These are phyloP conservation scores for Microstroma glucosiphilum DNA, from an alignment of 1,284 basidiomycete species.

Conservation along the genomic window DNA sequence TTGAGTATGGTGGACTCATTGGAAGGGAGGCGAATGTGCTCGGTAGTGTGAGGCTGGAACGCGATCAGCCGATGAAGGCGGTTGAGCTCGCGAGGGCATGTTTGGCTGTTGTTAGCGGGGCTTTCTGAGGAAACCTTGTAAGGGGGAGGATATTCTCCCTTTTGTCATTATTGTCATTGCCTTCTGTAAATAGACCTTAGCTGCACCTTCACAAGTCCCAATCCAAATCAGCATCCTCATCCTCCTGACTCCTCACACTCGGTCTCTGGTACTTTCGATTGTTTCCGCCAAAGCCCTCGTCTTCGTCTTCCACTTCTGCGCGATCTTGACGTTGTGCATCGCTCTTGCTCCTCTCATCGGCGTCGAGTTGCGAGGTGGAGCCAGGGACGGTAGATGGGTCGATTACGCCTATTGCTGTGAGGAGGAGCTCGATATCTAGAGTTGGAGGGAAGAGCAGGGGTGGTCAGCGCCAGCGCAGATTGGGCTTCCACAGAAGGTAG, in stretches of 20 bases:
- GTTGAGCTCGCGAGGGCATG: background rate
- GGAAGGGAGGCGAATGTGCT: constrained; percentile 1
- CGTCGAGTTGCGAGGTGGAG: constrained; percentile 14
- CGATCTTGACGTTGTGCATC: background rate
- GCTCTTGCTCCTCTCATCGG: constrained; percentile 5
- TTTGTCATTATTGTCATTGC: too few relatives aligned
- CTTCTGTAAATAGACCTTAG: too few relatives aligned
- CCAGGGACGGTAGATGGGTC: constrained; percentile 30
- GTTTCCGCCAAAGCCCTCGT: constrained; percentile 12
- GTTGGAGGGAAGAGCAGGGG: background rate
- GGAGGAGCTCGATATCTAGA: constrained; percentile 43
- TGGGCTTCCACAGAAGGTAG: background rate
- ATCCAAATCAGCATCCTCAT: constrained; percentile 46
- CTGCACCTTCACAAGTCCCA: constrained; percentile 33
- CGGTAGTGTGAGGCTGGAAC: background rate
- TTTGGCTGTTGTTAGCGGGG: background rate
- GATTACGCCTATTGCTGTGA: constrained; percentile 43
- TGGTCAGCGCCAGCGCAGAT: background rate
- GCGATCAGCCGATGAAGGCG: background rate
- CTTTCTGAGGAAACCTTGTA: too few relatives aligned
- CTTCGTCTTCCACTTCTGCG: constrained; percentile 19
- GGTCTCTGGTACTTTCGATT: constrained; percentile 14
- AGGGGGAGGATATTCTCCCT: too few relatives aligned
- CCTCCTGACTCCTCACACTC: constrained; percentile 37
- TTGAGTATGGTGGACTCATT: background rate